These are phyloP conservation scores for Straminergon stramineum DNA, from an alignment of 225 moss, liverwort and hornwort genomes.

Conservation along the genomic window DNA sequence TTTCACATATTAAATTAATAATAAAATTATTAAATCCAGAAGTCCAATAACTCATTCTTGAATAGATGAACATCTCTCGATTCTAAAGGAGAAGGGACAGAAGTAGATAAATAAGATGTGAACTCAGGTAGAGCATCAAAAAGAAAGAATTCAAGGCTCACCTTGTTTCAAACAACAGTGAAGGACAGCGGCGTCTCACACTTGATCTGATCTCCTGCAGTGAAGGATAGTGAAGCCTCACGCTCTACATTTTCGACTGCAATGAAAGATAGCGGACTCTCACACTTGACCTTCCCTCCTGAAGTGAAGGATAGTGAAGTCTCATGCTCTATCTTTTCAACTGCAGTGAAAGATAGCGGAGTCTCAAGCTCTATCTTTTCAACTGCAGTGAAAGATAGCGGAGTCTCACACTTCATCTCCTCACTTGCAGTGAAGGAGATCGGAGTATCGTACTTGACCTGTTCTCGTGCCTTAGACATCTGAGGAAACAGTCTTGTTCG, in stretches of 20 bases:
- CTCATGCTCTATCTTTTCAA: not conserved
- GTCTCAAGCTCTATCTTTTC: not conserved
- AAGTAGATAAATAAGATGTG: not conserved
- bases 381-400: conserved; percentile 4
- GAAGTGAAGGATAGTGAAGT: conserved; percentile 1
- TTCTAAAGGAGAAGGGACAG: too few relatives aligned
- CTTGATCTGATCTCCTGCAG: not conserved
- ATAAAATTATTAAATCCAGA: not conserved
- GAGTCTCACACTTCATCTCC: conserved; percentile 11
- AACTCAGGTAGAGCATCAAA: not conserved
- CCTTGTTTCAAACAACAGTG: conserved; percentile 14
- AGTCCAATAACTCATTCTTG: not conserved
- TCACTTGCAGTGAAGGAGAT: not conserved
- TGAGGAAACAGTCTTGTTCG: not conserved
- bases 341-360: not conserved
- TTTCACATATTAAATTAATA: not conserved
- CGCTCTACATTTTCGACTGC: not conserved
- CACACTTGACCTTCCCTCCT: not conserved
- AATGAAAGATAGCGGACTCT: not conserved
- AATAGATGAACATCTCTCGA: not conserved
- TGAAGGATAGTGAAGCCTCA: conserved; percentile 9
- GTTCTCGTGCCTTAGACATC: conserved; percentile 12
- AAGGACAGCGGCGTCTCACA: not conserved
- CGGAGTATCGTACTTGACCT: conserved; percentile 4
- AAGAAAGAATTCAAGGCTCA: not conserved